These are phyloP conservation scores for Penicillium oxalicum DNA, from an alignment of 2,329 filamentous ascomycete species.

Conservation along the genomic window DNA sequence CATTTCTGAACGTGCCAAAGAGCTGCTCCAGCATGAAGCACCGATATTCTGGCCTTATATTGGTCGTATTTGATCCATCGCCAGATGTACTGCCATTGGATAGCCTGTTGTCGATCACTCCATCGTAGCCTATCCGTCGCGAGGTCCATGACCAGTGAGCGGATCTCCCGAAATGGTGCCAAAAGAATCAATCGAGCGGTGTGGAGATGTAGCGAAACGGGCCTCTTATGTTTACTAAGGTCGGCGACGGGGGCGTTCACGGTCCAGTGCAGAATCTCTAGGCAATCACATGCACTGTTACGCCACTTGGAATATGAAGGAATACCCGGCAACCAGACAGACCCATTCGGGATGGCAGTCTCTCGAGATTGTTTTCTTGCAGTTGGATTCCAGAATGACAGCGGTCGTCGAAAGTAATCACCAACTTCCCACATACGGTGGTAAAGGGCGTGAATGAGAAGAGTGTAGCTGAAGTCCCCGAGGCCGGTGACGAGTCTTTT, in stretches of 20 bases:
- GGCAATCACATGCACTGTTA: conserved; percentile 39
- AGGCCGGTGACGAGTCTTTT: conserved; percentile 41
- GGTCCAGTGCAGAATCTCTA: conserved; percentile 55
- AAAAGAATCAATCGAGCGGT: conserved; percentile 49
- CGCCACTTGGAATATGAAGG: conserved; percentile 44
- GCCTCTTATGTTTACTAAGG: conserved; percentile 48
- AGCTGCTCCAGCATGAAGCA: conserved; percentile 49
- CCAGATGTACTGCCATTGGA: conserved; percentile 40
- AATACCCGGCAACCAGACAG: conserved; percentile 45
- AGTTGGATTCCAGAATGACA: conserved; percentile 44
- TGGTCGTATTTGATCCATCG: conserved; percentile 49
- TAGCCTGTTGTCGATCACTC: conserved; percentile 23
- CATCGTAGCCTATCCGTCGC: conserved; percentile 28
- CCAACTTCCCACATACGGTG: conserved; percentile 47
- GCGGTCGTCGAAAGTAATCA: conserved; percentile 40
- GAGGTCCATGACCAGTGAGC: conserved; percentile 37
- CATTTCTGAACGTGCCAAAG: conserved; percentile 51
- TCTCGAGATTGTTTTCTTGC: conserved; percentile 35
- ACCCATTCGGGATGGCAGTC: conserved; percentile 29
- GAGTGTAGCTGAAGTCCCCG: conserved; percentile 46
- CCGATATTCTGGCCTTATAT: conserved; percentile 52
- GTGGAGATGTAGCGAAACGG: conserved; percentile 53
- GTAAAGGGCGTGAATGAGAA: conserved; percentile 48
- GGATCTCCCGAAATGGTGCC: conserved; percentile 45
- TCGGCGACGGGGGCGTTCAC: conserved; percentile 49